A percentile compares a stretch with the other conserved stretches of the same genome.
These are phyloP conservation scores for Fulvia fulva DNA, from an alignment of 2,329 filamentous ascomycete species.

Conservation along the genomic window DNA sequence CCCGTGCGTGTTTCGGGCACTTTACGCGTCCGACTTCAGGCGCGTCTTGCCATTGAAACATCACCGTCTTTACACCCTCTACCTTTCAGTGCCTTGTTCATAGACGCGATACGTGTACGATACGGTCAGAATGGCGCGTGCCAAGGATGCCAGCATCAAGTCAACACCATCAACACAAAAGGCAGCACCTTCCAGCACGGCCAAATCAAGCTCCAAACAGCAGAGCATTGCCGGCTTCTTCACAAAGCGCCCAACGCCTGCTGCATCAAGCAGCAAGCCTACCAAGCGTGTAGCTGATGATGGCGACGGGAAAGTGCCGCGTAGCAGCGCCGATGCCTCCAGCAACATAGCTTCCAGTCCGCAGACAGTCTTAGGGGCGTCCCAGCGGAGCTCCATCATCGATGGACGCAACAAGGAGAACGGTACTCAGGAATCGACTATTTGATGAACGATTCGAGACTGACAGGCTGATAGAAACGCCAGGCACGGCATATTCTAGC, in stretches of 20 bases:
- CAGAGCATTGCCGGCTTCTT: slow-evolving; percentile 78
- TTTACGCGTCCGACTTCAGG: not conserved
- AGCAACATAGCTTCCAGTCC: slow-evolving; percentile 20
- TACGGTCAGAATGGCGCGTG: slow-evolving; percentile 11
- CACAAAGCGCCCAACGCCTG: slow-evolving; percentile 49
- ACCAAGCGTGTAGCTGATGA: slow-evolving; percentile 30
- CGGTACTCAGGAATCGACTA: slow-evolving; percentile 34
- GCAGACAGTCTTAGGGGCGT: slow-evolving; percentile 21
- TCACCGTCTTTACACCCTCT: slow-evolving; percentile 40
- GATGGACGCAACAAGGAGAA: slow-evolving; percentile 51
- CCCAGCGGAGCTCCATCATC: slow-evolving; percentile 51
- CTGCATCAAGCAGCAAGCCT: slow-evolving; percentile 44
- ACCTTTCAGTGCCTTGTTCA: slow-evolving; percentile 28
- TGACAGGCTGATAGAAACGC: slow-evolving; percentile 41
- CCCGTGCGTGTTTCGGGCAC: not conserved
- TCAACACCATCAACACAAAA: slow-evolving; percentile 35
- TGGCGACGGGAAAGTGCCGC: slow-evolving; percentile 27
- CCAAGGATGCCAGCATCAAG: slow-evolving; percentile 4
- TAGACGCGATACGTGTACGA: not conserved
- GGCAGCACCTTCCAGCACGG: slow-evolving; percentile 33
- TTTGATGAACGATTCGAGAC: slow-evolving; percentile 38
- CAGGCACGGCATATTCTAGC: slow-evolving; percentile 57
- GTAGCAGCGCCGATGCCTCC: slow-evolving; percentile 26
- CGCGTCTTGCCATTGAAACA: not conserved
- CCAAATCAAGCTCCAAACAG: slow-evolving; percentile 57